Percentiles rank a stretch among this genome's conserved stretches.
phyloP scores from a whole-genome alignment of 192 early-diverging fungal species.

The Dissophora globulifera region DNA sequence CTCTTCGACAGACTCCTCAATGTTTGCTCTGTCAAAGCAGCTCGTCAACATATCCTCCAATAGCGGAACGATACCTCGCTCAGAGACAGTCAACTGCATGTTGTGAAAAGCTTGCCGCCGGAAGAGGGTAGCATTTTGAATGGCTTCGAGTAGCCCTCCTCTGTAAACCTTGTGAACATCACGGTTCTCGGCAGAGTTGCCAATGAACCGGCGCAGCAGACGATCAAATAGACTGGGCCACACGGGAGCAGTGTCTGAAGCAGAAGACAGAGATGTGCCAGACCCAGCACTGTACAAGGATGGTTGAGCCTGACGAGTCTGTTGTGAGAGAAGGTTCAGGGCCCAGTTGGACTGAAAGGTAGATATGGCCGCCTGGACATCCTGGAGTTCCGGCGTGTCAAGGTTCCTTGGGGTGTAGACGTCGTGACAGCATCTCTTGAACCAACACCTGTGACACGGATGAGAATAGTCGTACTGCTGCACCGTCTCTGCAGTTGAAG shows the following conservation, averaged over 20 bases:
- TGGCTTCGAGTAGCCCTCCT: not conserved
- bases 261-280: not conserved
- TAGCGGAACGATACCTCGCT: not conserved
- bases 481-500: not conserved
- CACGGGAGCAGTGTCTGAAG: no score
- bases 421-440: slow-evolving; percentile 16
- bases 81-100: slow-evolving; percentile 4
- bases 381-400: not conserved
- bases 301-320: no score
- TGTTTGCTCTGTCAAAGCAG: slow-evolving; percentile 17
- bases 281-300: no score
- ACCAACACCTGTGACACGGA: slow-evolving; percentile 22
- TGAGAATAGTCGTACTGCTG: slow-evolving; percentile 5
- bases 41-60: slow-evolving; percentile 13
- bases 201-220: slow-evolving; percentile 4
- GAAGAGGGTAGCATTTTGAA: slow-evolving; percentile 9
- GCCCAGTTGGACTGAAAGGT: slow-evolving; percentile 13
- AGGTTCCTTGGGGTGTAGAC: slow-evolving; percentile 1
- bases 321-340: not conserved
- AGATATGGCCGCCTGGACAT: slow-evolving; percentile 7
- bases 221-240: no score
- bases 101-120: not conserved
- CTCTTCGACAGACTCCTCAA: slow-evolving; percentile 12
- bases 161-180: slow-evolving; percentile 22
- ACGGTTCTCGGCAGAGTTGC: slow-evolving; percentile 16